Evolutionary conservation across 768 basidiomycete genomes (phyloP), one percentile per base, ranked within the genome.

Genomic region (Hysterangium stoloniferum): DNA sequence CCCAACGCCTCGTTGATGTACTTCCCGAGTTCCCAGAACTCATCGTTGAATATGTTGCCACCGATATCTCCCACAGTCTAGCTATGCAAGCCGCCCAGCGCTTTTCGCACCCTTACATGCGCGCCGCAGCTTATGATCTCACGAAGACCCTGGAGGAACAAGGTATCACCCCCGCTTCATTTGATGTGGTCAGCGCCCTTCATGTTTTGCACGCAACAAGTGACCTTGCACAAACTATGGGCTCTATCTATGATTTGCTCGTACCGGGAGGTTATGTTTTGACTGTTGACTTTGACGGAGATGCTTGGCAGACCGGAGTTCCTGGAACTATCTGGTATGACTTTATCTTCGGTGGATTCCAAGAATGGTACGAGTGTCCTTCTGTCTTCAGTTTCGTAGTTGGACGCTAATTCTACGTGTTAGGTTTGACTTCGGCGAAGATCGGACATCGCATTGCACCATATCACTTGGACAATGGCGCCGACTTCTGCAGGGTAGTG

Each of bases 1-100:
- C 58, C 4, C 38, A 53, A 41, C 54, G 52, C 24, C 54, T 59
- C 13, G 28, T 59, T 12, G 57, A 59, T 22, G 54, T 52, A 24
- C 24, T 59, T 19, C 33, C 13, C 4, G 52, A 51, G 15, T 51
- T 51, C n/a, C 38, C 49, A 6, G 20, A 47, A 9, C 52, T 50
- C 46, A 52, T 53, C 22, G 58, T 59, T 28, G 58, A 59, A 40
- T 59, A 57, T 29, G 57, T 59, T 20, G 44, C 45, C 38, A 57
- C 54, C 15, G 58, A 59, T 29, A 50, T 55, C 37, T 37, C 47
- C 2, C 55, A 56, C 12, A 38, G 28, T 6, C 46, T 55, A 4
- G 58, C 58, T 1, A 57, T 53, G 29, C 31, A 59, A 34, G 45
- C 58, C 4, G 43, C 54, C 6, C 28, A 55, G n/a, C 32, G 43